phyloP scores from a whole-genome alignment of 78 protist genomes.

The Diacronema lutheri region DNA sequence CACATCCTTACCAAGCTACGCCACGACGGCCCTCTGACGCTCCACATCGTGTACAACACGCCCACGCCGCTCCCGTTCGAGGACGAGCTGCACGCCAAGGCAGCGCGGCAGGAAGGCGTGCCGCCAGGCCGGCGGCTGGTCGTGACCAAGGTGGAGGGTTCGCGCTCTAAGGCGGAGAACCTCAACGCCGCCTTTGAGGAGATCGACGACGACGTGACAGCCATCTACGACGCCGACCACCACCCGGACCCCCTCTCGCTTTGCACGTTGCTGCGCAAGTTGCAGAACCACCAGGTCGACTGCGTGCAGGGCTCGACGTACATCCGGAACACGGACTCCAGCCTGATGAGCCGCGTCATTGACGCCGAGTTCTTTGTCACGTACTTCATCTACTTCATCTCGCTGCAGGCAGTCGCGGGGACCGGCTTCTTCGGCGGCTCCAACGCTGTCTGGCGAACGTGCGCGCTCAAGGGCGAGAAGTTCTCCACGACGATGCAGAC shows the following conservation, averaged over 20 bases:
- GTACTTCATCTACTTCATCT: neutral
- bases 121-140: neutral
- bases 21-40: neutral
- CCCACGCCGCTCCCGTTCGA: neutral
- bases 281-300: neutral
- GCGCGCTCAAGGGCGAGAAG: neutral
- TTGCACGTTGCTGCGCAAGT: no score
- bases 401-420: neutral
- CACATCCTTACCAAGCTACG: neutral
- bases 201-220: neutral
- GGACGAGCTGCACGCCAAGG: neutral
- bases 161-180: neutral
- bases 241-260: conserved; percentile 12
- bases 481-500: neutral
- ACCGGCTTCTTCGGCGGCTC: conserved; percentile 11
- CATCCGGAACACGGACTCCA: neutral
- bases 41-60: neutral
- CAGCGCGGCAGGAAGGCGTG: no score
- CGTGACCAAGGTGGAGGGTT: neutral
- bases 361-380: conserved; percentile 20
- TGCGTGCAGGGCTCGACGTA: conserved; percentile 18
- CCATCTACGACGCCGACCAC: conserved; percentile 34
- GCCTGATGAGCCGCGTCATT: neutral
- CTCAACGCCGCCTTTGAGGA: neutral
- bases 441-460: conserved; percentile 3